These are phyloP conservation scores for Fusarium hostae DNA, from an alignment of 2,329 filamentous ascomycete species.

Conservation along the genomic window DNA sequence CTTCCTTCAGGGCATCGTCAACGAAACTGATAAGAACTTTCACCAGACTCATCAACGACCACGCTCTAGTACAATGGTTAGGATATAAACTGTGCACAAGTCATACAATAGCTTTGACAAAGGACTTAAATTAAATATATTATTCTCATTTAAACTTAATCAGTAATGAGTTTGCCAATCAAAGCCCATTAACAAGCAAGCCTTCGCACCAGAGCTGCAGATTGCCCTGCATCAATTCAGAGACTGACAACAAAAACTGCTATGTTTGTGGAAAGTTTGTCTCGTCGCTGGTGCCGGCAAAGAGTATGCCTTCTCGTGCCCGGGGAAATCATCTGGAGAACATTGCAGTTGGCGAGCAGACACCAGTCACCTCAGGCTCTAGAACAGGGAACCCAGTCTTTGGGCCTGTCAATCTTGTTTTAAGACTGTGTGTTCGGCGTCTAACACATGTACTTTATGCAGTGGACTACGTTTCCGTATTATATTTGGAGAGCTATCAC, in stretches of 20 bases:
- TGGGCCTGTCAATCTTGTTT: fast-evolving
- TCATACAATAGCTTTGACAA: fast-evolving
- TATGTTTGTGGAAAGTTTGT: neutral
- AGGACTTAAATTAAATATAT: fast-evolving
- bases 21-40: neutral
- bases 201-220: fast-evolving
- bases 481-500: neutral
- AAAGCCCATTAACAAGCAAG: neutral
- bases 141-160: neutral
- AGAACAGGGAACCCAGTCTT: neutral
- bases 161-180: neutral
- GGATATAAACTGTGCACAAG: neutral
- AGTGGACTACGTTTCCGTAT: no score
- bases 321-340: no score
- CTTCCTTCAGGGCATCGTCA: neutral
- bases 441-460: neutral
- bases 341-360: no score
- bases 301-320: no score
- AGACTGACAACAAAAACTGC: neutral
- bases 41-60: neutral
- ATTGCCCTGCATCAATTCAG: neutral
- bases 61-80: fast-evolving
- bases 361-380: neutral
- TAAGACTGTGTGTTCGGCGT: neutral
- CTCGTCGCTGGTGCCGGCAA: no score